phyloP scores from a whole-genome alignment of 1,139 yeast genomes.

The Magnusiomyces clavatus region DNA sequence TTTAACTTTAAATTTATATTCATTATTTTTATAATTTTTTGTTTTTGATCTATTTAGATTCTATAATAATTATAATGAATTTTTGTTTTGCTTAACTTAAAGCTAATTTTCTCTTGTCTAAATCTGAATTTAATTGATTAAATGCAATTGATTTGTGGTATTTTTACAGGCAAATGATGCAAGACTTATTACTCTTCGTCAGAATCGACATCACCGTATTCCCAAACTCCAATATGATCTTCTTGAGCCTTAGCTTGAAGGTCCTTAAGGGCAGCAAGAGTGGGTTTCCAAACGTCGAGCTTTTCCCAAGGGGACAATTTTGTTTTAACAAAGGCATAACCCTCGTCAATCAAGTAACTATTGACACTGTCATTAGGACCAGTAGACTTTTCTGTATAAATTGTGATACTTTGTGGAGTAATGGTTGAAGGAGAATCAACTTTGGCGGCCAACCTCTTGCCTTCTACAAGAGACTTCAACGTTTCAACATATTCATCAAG shows the following conservation, averaged over 20 bases:
- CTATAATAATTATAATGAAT: neutral
- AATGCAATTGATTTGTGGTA: neutral
- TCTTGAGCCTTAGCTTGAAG: conserved; percentile 45
- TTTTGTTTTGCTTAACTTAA: neutral
- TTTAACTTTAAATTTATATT: neutral
- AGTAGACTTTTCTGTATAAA: conserved; percentile 53
- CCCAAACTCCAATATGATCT: conserved; percentile 66
- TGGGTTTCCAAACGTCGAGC: conserved; percentile 17
- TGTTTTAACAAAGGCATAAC: conserved; percentile 56
- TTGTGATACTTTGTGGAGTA: conserved; percentile 40
- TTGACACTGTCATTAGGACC: conserved; percentile 59
- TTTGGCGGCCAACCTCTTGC: conserved; percentile 52
- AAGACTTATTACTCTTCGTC: conserved; percentile 39
- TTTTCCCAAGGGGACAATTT: conserved; percentile 32
- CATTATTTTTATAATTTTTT: neutral
- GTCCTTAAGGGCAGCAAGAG: conserved; percentile 32
- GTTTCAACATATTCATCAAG: conserved; percentile 50
- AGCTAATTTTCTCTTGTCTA: neutral
- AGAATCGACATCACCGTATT: conserved; percentile 66
- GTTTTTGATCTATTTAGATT: neutral
- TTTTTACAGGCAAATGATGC: no score
- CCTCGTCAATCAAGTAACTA: conserved; percentile 52
- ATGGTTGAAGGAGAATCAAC: conserved; percentile 34
- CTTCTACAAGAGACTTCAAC: conserved; percentile 48
- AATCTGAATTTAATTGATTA: neutral